Evolutionary conservation across 331 rosid genomes (phyloP).

Genomic region (Acacia concinna): DNA sequence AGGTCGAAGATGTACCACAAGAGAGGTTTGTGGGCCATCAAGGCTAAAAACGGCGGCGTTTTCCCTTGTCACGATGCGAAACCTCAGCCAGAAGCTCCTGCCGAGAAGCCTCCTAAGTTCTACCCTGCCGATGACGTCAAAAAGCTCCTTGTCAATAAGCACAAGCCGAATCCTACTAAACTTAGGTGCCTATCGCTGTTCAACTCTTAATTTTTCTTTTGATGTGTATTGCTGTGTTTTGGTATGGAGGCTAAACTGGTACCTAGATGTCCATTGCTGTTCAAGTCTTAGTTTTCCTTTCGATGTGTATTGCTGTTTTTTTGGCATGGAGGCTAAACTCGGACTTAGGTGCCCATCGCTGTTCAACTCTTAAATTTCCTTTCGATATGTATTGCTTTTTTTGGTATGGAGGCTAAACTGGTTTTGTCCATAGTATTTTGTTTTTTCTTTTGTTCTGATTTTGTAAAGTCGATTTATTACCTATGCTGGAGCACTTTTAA

Average conservation of each 20-base stretch:
- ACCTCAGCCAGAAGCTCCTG: constrained; percentile 39
- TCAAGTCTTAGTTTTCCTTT: not conserved
- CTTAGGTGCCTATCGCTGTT: constrained; percentile 32
- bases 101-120: constrained; percentile 47
- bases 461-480: not conserved
- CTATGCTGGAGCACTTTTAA: not conserved
- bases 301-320: not conserved
- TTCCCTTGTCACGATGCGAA: constrained; percentile 48
- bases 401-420: not conserved
- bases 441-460: not conserved
- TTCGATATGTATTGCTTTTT: not conserved
- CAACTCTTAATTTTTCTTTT: not conserved
- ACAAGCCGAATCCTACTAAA: constrained; percentile 44
- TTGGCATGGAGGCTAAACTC: no score
- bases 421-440: not conserved
- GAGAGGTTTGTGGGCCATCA: constrained; percentile 64
- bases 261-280: constrained; percentile 31
- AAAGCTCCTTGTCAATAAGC: constrained; percentile 45
- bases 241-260: no score
- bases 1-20: constrained; percentile 66
- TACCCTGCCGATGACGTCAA: constrained; percentile 46
- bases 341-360: constrained; percentile 36
- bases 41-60: constrained; percentile 57
- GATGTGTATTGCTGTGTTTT: not conserved
- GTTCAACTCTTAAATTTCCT: not conserved